Evolutionary conservation across 2,329 filamentous ascomycete species (phyloP).

Genomic region (Fusarium hostae): DNA sequence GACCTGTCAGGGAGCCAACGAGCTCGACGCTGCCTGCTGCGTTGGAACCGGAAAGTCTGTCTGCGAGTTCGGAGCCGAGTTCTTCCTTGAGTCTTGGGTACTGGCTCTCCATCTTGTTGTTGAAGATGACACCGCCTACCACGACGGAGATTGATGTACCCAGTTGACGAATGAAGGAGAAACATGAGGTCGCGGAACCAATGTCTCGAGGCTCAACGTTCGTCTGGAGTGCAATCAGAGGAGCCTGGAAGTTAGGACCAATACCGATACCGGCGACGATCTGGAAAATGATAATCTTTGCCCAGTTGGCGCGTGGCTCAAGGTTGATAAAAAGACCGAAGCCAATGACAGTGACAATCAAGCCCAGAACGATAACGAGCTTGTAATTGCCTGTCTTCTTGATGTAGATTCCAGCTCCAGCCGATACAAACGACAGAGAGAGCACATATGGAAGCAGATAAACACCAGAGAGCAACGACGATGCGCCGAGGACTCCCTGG

Average conservation of each 20-base stretch:
- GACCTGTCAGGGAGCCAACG: conserved; percentile 62
- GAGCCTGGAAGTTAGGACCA: conserved; percentile 76
- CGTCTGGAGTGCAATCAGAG: conserved; percentile 75
- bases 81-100: conserved; percentile 58
- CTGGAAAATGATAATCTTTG: conserved; percentile 69
- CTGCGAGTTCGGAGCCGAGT: conserved; percentile 62
- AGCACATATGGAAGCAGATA: conserved; percentile 78
- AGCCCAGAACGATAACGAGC: conserved; percentile 67
- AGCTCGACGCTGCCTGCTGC: conserved; percentile 70
- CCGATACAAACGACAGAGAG: conserved; percentile 72
- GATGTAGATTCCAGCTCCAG: conserved; percentile 65
- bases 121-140: conserved; percentile 81
- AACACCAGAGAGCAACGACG: conserved; percentile 77
- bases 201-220: conserved; percentile 71
- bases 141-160: conserved; percentile 76
- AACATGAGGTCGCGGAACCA: conserved; percentile 74
- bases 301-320: conserved; percentile 63
- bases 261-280: conserved; percentile 72
- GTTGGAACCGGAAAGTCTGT: conserved; percentile 65
- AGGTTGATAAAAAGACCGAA: conserved; percentile 73
- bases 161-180: conserved; percentile 75
- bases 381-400: conserved; percentile 75
- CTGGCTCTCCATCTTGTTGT: conserved; percentile 75
- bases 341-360: conserved; percentile 70
- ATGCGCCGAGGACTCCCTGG: conserved; percentile 76